Evolutionary conservation across 164 flowering plant species (phyloP).

Genomic region (Piper betle): DNA sequence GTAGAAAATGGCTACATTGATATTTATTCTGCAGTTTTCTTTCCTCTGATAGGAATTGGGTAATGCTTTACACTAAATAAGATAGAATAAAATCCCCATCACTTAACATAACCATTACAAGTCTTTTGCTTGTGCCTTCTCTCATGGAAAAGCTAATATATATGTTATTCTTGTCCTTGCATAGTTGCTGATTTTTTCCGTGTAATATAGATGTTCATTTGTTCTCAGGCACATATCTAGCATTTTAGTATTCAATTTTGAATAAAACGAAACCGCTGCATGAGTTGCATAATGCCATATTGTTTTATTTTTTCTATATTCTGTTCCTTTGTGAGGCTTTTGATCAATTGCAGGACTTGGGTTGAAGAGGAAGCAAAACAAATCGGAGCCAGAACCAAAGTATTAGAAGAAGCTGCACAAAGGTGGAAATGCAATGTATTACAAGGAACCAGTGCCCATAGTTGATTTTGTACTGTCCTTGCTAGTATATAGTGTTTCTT

Average conservation of each 20-base stretch:
- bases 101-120: neutral
- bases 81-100: neutral
- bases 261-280: neutral
- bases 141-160: no score
- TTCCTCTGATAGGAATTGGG: neutral
- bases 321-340: neutral
- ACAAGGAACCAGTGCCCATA: neutral
- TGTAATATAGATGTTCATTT: no score
- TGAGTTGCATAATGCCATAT: neutral
- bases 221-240: neutral
- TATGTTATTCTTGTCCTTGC: no score
- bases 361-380: slow-evolving; percentile 85
- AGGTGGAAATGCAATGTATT: slow-evolving; percentile 65
- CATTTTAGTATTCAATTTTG: neutral
- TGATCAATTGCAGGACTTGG: slow-evolving; percentile 56
- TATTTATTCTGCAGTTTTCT: neutral
- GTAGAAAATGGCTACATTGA: neutral
- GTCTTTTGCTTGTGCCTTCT: no score
- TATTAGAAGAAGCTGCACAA: slow-evolving; percentile 62
- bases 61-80: neutral
- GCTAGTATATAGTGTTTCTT: no score
- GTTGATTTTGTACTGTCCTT: no score
- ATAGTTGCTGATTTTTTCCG: no score
- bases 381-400: slow-evolving; percentile 72
- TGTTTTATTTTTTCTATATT: neutral